phyloP scores from a whole-genome alignment of 176 grass and related monocot species.

The Oropetium thomaeum region DNA sequence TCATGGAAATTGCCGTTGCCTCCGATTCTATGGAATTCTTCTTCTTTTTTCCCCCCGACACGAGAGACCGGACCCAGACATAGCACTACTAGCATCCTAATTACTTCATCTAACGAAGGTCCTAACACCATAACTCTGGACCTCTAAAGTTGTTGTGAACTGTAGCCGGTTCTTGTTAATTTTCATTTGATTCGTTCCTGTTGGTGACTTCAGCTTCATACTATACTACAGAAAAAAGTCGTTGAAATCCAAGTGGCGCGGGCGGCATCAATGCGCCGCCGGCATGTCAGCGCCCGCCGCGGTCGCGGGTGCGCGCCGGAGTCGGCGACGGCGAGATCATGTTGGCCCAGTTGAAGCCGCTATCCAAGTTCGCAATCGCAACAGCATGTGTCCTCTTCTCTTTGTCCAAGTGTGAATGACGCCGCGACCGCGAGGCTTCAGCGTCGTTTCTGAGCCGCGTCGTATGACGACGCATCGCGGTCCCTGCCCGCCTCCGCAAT shows the following conservation, averaged over 20 bases:
- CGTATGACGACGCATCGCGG: background rate
- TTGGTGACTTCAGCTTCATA: background rate
- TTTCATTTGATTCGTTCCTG: background rate
- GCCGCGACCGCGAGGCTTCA: background rate
- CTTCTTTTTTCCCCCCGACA: background rate
- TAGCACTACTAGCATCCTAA: background rate
- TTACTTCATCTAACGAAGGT: background rate
- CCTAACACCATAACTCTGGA: background rate
- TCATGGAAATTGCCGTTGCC: background rate
- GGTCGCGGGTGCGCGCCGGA: background rate
- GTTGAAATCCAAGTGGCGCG: background rate
- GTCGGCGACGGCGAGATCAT: background rate
- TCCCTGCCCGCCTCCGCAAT: too few species aligned
- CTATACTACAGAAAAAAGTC: too few species aligned
- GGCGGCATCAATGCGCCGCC: background rate
- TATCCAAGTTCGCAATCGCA: background rate
- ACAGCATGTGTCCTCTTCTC: background rate
- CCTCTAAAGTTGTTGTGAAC: background rate
- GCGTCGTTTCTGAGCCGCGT: background rate
- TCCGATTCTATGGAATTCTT: background rate
- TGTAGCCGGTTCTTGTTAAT: background rate
- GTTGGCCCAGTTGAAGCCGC: background rate
- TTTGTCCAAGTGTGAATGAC: background rate
- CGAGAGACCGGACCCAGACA: background rate
- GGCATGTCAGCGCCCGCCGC: background rate